Percentiles rank a stretch among this genome's conserved stretches.
Evolutionary conservation across 2,329 filamentous ascomycete species (phyloP).

Genomic region (Leptodontidium sp.): DNA sequence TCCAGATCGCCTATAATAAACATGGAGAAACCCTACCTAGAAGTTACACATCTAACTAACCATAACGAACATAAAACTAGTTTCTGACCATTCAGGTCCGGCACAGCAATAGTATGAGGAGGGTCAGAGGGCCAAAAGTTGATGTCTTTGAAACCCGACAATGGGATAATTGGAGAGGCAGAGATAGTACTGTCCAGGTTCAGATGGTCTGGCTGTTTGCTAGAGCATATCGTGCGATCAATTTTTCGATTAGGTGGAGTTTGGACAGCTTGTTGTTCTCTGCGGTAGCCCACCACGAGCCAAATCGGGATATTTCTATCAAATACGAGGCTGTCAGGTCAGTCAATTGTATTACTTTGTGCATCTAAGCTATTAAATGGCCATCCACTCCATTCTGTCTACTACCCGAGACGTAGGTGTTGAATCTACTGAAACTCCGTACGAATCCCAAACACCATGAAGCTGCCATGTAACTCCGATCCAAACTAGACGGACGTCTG

Average conservation of each 20-base stretch:
- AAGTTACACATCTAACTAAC: background rate
- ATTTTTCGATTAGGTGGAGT: too few species aligned
- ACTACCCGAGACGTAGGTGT: constrained; percentile 28
- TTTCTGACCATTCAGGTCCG: too few species aligned
- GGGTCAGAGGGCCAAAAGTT: too few species aligned
- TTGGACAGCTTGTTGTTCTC: too few species aligned
- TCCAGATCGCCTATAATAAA: background rate
- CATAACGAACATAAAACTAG: too few species aligned
- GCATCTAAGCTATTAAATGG: constrained; percentile 26
- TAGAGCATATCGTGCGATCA: too few species aligned
- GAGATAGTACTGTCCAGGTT: too few species aligned
- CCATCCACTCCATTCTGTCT: constrained; percentile 18
- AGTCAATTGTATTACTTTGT: constrained; percentile 1
- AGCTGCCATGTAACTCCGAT: background rate
- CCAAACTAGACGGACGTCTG: constrained; percentile 50
- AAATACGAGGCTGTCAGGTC: background rate
- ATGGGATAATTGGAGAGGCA: too few species aligned
- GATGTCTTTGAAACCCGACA: too few species aligned
- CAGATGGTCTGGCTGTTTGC: too few species aligned
- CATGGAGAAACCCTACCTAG: background rate
- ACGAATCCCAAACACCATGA: constrained; percentile 23
- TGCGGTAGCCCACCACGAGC: background rate
- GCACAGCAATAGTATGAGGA: too few species aligned
- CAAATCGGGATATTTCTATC: background rate
- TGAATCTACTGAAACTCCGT: constrained; percentile 30